A percentile compares a stretch with the other conserved stretches of the same genome.
Conservation (phyloP, 192 early-diverging fungal genomes). For the Chytriomyces sp. region DNA sequence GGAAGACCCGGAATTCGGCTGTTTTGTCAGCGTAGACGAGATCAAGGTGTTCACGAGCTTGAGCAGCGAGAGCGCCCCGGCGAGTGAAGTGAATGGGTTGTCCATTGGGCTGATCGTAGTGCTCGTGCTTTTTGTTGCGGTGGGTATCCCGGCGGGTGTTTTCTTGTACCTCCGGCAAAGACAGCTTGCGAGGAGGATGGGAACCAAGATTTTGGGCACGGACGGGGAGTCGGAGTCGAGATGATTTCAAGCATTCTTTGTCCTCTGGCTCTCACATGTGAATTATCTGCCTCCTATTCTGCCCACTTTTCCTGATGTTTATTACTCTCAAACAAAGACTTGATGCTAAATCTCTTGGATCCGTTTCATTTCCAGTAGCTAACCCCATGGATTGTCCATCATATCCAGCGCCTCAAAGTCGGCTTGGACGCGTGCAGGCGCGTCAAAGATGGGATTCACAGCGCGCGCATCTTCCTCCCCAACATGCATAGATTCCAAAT, state of each 20-base stretch:
- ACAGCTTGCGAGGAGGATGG: neutral
- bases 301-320: too few species aligned
- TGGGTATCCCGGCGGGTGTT: conserved; percentile 4
- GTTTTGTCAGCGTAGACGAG: neutral
- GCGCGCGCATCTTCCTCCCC: neutral
- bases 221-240: too few species aligned
- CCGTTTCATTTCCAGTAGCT: too few species aligned
- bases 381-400: conserved; percentile 25
- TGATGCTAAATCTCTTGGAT: too few species aligned
- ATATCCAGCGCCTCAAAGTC: conserved; percentile 1
- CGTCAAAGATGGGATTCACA: too few species aligned
- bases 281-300: too few species aligned
- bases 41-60: conserved; percentile 6
- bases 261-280: too few species aligned
- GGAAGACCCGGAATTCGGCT: neutral
- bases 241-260: too few species aligned
- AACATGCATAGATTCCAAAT: neutral
- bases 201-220: too few species aligned
- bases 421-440: neutral
- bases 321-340: too few species aligned
- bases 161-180: conserved; percentile 5
- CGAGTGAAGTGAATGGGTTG: neutral
- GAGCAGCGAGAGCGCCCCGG: neutral
- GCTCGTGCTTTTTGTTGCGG: neutral
- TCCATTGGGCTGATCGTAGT: conserved; percentile 7